Evolutionary conservation across 192 early-diverging fungal genomes (phyloP).

Genomic region (Rhizophagus sp.): DNA sequence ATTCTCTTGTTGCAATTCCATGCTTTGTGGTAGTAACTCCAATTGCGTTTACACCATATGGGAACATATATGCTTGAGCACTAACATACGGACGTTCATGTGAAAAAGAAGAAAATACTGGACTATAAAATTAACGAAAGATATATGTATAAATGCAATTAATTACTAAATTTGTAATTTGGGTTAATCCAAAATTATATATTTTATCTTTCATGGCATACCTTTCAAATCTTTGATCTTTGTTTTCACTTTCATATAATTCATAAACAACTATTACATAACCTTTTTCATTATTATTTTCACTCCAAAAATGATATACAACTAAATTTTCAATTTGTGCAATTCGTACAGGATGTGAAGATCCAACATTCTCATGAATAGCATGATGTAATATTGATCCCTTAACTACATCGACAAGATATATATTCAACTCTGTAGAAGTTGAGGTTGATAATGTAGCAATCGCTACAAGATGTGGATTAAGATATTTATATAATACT

Average conservation of each 20-base stretch:
- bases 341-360: constrained; percentile 59
- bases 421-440: constrained; percentile 58
- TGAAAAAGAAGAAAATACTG: constrained; percentile 75
- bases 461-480: constrained; percentile 85
- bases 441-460: constrained; percentile 54
- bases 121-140: constrained; percentile 38
- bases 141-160: neutral
- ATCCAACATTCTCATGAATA: constrained; percentile 60
- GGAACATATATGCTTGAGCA: constrained; percentile 74
- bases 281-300: constrained; percentile 65
- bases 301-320: constrained; percentile 88
- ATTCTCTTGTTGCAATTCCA: constrained; percentile 85
- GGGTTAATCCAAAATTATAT: neutral
- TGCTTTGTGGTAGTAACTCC: constrained; percentile 82
- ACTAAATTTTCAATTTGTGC: constrained; percentile 87
- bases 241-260: constrained; percentile 79
- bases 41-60: constrained; percentile 73
- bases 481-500: constrained; percentile 99
- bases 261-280: constrained; percentile 84
- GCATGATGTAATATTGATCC: constrained; percentile 79
- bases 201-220: constrained; percentile 29
- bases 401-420: constrained; percentile 87
- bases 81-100: constrained; percentile 69
- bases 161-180: neutral
- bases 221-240: constrained; percentile 69